Evolutionary conservation across 2,329 filamentous ascomycete genomes (phyloP).

Genomic region (Mollisiaceae sp.): DNA sequence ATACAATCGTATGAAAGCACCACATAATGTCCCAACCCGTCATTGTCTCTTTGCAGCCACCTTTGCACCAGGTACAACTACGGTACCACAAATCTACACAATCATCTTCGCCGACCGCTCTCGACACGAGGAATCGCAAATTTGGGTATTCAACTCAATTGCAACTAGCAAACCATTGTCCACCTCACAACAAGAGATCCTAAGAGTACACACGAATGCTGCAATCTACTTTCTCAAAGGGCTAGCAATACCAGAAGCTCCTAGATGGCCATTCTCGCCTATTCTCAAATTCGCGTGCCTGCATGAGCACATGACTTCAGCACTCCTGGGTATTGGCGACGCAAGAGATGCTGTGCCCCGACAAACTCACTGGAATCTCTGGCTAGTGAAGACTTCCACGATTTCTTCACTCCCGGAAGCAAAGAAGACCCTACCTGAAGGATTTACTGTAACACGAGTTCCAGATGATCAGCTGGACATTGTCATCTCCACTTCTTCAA

Average conservation of each 20-base stretch:
- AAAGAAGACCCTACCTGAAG: constrained; percentile 23
- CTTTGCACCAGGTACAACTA: constrained; percentile 27
- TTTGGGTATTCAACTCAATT: constrained; percentile 39
- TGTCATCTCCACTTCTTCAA: constrained; percentile 38
- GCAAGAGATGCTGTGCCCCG: constrained; percentile 24
- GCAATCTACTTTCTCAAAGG: constrained; percentile 33
- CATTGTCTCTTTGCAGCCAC: constrained; percentile 42
- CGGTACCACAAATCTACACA: constrained; percentile 30
- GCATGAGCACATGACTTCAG: constrained; percentile 27
- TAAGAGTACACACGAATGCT: constrained; percentile 26
- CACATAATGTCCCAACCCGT: constrained; percentile 36
- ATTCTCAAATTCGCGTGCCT: constrained; percentile 36
- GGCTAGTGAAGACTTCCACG: constrained; percentile 22
- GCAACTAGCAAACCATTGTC: constrained; percentile 28
- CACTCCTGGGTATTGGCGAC: constrained; percentile 23
- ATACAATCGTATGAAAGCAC: constrained; percentile 39
- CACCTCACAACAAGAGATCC: not conserved
- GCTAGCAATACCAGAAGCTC: constrained; percentile 35
- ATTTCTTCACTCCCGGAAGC: constrained; percentile 10
- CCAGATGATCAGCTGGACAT: constrained; percentile 37
- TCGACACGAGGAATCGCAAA: constrained; percentile 39
- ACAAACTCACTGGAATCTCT: constrained; percentile 36
- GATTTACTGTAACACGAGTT: constrained; percentile 31
- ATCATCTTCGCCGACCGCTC: constrained; percentile 41
- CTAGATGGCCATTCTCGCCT: constrained; percentile 40